Base-by-base conservation (phyloP, 768 basidiomycete genomes). In the Hortiboletus campestris region DNA sequence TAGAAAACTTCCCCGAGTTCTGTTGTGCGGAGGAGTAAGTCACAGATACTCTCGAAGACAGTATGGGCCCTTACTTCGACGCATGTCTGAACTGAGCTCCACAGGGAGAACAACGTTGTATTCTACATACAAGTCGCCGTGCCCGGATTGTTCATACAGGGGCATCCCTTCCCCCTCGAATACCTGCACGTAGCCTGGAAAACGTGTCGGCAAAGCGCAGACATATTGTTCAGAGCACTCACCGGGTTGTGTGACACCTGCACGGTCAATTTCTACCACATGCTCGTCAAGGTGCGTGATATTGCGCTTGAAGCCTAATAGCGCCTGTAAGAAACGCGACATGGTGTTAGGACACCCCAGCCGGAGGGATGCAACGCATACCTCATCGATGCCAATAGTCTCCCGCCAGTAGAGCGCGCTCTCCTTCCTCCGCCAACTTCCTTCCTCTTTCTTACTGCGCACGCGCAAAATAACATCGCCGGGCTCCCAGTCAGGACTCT, bases 241-340 rank as follows among this genome's bases (percentile, higher is more conserved):
- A 85, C 92, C 89, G 61, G 97, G 97, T 67, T 99, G 97, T 38
- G 97, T 98, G 1, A 96, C 91, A 16, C 85, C 88, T 39, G 79
- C 76, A 49, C 94, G 81, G 39, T 78, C 78, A 11, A 98, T 74
- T 48, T 78, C 76, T 36, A 98, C 81, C 31, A 78, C 73, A 67
- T 89, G 89, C 6, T 94, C 96, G 65, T 98, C 97, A 55, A 99
- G 78, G 73, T 95, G 94, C 4, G 89, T 93, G 51, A 99, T 72
- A 65, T 94, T 94, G 39, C 86, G 85, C 67, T 93, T 82, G 74
- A 99, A 98, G n/a, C 97, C 97, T 25, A 99, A 79, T n/a, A 98
- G 74, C 14, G 96, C 95, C 95, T 98, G 44, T 14, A n/a, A 42
- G 38, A 48, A 11, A 34, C 4, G 19, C 29, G 53, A 41, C 54